A percentile compares a stretch with the other conserved stretches of the same genome.
Conservation (phyloP, 257 asterid genomes). For the Petunia secreta region DNA sequence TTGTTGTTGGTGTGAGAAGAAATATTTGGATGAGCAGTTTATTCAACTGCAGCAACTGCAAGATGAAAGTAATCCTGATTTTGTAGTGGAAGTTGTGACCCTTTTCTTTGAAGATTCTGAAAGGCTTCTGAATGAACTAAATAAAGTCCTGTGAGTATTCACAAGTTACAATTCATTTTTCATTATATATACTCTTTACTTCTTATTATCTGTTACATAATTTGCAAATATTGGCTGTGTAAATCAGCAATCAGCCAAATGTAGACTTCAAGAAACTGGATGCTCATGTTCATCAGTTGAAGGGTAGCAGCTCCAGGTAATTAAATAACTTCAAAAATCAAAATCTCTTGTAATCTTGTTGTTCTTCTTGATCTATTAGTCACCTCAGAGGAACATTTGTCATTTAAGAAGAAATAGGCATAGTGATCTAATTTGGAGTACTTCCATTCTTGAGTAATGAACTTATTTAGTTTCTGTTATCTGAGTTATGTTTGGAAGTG, state of each 20-base stretch:
- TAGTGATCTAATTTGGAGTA: too few relatives aligned
- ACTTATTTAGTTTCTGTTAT: not conserved
- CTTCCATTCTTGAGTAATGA: not conserved
- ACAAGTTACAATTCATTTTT: not conserved
- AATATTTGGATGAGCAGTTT: slow-evolving; percentile 47
- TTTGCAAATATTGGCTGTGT: not conserved
- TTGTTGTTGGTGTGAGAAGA: slow-evolving; percentile 9
- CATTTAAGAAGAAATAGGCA: too few relatives aligned
- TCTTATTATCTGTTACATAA: not conserved
- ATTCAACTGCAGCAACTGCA: slow-evolving; percentile 46
- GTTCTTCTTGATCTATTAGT: not conserved
- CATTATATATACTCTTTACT: not conserved
- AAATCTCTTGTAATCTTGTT: not conserved
- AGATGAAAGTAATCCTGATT: slow-evolving; percentile 48
- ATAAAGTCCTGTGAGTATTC: slow-evolving; percentile 37
- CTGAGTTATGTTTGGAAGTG: not conserved
- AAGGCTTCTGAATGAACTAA: slow-evolving; percentile 44
- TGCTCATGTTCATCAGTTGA: slow-evolving; percentile 49
- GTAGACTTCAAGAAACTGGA: slow-evolving; percentile 44
- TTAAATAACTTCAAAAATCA: too few relatives aligned
- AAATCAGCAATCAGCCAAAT: slow-evolving; percentile 31
- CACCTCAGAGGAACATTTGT: not conserved
- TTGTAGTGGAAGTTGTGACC: slow-evolving; percentile 45
- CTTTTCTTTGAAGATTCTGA: slow-evolving; percentile 49
- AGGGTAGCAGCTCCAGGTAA: slow-evolving; percentile 53